Percentiles rank a stretch among this genome's conserved stretches.
Conservation (phyloP, 805 yeast species). For the Saccharomycopsis capsularis region DNA sequence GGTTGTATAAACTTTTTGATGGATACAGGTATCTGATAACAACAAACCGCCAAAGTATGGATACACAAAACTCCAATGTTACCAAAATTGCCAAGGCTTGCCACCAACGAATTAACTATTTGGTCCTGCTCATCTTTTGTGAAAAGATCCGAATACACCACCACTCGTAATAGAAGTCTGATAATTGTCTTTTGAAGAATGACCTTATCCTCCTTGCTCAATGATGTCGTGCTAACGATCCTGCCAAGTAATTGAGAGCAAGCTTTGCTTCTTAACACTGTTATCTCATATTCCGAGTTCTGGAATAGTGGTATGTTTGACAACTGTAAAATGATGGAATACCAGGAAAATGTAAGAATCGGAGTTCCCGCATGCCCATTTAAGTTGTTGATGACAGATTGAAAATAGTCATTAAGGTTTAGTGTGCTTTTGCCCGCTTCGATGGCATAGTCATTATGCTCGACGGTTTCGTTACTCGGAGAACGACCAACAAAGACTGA, state of each 20-base stretch:
- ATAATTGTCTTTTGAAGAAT: constrained; percentile 13
- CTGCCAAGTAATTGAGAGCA: constrained; percentile 4
- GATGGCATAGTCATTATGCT: neutral
- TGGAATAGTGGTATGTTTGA: constrained; percentile 19
- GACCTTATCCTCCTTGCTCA: constrained; percentile 9
- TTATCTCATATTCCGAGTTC: constrained; percentile 4
- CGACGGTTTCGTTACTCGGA: neutral
- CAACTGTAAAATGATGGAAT: constrained; percentile 11
- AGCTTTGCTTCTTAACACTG: constrained; percentile 1
- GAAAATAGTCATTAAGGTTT: constrained; percentile 10
- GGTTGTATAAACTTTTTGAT: constrained; percentile 60
- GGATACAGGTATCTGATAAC: constrained; percentile 73
- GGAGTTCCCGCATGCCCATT: neutral
- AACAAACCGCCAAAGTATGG: constrained; percentile 66
- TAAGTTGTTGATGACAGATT: neutral
- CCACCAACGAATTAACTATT: constrained; percentile 10
- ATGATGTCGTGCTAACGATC: neutral
- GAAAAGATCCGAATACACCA: constrained; percentile 13
- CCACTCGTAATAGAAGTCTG: constrained; percentile 11
- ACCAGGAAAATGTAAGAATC: constrained; percentile 14
- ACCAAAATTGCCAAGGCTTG: constrained; percentile 31
- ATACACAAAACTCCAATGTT: constrained; percentile 72
- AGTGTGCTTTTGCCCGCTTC: neutral
- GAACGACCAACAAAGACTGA: neutral
- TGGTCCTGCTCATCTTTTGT: constrained; percentile 10